phyloP scores from a whole-genome alignment of 2,329 filamentous ascomycete genomes.

The Paraconiothyrium sp. region DNA sequence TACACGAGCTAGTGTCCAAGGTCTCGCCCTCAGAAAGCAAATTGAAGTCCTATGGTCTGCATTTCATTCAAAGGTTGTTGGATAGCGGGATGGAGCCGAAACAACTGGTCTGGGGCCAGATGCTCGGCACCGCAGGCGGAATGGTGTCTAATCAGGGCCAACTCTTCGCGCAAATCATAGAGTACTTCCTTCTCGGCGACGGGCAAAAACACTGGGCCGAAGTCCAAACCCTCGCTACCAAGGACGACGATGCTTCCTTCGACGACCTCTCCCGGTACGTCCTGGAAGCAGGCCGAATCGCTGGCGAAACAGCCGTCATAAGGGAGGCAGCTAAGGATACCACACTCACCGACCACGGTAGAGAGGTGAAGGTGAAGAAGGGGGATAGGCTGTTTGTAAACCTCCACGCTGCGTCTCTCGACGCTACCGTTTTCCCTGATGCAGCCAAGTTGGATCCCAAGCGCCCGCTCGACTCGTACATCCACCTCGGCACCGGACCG shows the following conservation, averaged over 20 bases:
- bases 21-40: constrained; percentile 52
- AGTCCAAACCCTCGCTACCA: constrained; percentile 59
- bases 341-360: constrained; percentile 44
- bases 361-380: constrained; percentile 42
- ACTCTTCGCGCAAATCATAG: constrained; percentile 66
- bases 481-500: constrained; percentile 55
- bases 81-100: constrained; percentile 57
- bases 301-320: constrained; percentile 55
- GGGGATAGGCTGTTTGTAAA: constrained; percentile 56
- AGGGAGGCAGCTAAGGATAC: constrained; percentile 48
- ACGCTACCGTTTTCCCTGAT: constrained; percentile 53
- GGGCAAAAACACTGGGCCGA: constrained; percentile 59
- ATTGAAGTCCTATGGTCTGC: constrained; percentile 63
- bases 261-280: constrained; percentile 62
- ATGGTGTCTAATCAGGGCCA: constrained; percentile 66
- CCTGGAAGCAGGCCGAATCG: constrained; percentile 56
- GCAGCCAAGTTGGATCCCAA: constrained; percentile 52
- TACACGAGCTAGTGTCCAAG: constrained; percentile 52
- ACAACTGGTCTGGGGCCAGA: constrained; percentile 65
- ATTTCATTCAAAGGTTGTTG: constrained; percentile 65
- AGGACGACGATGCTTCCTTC: constrained; percentile 55
- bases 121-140: constrained; percentile 66
- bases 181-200: constrained; percentile 63
- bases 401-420: constrained; percentile 54
- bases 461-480: constrained; percentile 53